These are phyloP conservation scores for Dendrocalamus latiflorus DNA, from an alignment of 202 grass and related monocot genomes.

Conservation along the genomic window DNA sequence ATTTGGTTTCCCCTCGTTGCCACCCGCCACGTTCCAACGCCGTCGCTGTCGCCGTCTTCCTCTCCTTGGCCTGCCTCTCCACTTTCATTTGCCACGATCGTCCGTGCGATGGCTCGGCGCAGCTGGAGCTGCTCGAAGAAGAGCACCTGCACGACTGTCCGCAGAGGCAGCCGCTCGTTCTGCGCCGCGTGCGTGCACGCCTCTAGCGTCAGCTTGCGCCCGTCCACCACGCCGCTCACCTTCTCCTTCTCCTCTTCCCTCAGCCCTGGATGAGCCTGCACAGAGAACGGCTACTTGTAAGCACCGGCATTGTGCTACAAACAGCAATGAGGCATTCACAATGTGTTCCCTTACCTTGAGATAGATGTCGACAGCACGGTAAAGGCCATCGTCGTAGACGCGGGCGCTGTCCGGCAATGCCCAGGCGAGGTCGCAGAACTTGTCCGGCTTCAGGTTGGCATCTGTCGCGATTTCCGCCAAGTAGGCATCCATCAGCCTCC, in stretches of 20 bases:
- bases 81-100: too few species aligned
- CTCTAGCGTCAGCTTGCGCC: constrained; percentile 87
- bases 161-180: constrained; percentile 85
- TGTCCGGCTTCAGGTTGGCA: constrained; percentile 73
- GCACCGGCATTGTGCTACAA: background rate
- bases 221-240: too few species aligned
- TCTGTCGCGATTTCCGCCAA: constrained; percentile 83
- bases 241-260: constrained; percentile 90
- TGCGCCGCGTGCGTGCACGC: constrained; percentile 92
- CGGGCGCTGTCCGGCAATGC: constrained; percentile 74
- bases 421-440: constrained; percentile 87
- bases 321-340: background rate
- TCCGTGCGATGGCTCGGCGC: too few species aligned
- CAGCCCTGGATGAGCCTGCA: constrained; percentile 64
- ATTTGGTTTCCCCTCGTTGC: too few species aligned
- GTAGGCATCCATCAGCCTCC: constrained; percentile 78
- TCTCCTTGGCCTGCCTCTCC: too few species aligned
- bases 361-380: constrained; percentile 96
- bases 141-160: too few species aligned
- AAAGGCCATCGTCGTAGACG: constrained; percentile 83
- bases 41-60: too few species aligned
- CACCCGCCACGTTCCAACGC: too few species aligned
- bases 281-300: background rate
- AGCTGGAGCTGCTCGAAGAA: too few species aligned
- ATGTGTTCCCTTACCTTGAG: constrained; percentile 57